A percentile compares a stretch with the other conserved stretches of the same genome.
phyloP scores from a whole-genome alignment of 2,329 filamentous ascomycete species.

The Aspergillus nomiae region DNA sequence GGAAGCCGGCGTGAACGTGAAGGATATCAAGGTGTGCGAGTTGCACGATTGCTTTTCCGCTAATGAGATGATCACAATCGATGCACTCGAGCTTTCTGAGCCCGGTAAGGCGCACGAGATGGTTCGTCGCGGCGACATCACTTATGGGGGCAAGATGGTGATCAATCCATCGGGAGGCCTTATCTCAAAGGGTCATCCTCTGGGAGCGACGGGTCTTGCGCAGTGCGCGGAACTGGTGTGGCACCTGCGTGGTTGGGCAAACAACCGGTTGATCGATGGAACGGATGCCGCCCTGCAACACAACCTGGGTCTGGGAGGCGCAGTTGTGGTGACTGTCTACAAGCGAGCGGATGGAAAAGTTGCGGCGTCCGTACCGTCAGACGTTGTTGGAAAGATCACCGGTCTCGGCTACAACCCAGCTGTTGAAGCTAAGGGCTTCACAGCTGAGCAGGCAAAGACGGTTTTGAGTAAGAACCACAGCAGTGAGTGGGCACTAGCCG shows the following conservation, averaged over 20 bases:
- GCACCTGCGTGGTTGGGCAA: constrained; percentile 95
- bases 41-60: constrained; percentile 96
- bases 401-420: constrained; percentile 89
- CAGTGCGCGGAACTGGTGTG: constrained; percentile 95
- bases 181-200: constrained; percentile 93
- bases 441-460: constrained; percentile 68
- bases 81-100: constrained; percentile 77
- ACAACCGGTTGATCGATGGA: constrained; percentile 72
- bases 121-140: constrained; percentile 84
- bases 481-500: constrained; percentile 76
- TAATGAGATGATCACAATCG: constrained; percentile 89
- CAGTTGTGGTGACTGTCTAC: constrained; percentile 88
- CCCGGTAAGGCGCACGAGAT: constrained; percentile 89
- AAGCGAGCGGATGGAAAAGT: constrained; percentile 74
- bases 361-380: constrained; percentile 62
- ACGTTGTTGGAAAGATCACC: constrained; percentile 65
- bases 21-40: constrained; percentile 81
- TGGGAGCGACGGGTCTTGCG: constrained; percentile 91
- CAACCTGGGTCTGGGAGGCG: constrained; percentile 88
- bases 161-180: constrained; percentile 93
- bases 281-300: constrained; percentile 82
- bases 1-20: constrained; percentile 66
- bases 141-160: constrained; percentile 78
- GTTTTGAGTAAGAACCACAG: constrained; percentile 69
- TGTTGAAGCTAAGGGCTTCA: constrained; percentile 85